These are phyloP conservation scores for Coemansia sp. DNA, from an alignment of 371 early-diverging fungal species.

Conservation along the genomic window DNA sequence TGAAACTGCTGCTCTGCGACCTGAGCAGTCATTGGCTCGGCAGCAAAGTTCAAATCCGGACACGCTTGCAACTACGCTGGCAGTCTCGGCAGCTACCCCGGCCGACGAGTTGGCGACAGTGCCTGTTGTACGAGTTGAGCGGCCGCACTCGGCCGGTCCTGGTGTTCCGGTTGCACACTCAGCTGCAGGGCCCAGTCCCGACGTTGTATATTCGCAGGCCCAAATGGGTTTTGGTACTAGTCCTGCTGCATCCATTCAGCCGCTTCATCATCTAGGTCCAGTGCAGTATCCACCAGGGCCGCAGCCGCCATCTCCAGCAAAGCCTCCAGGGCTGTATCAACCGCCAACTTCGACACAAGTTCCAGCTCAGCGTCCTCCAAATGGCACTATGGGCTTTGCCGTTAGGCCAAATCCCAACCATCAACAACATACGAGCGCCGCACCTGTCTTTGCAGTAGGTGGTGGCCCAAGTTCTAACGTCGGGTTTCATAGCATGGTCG, in stretches of 20 bases:
- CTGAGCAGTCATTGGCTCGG: neutral
- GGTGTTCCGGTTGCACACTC: neutral
- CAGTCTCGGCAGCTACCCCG: constrained; percentile 1
- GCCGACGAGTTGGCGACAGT: neutral
- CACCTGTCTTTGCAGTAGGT: neutral
- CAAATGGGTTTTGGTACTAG: neutral
- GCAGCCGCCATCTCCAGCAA: neutral
- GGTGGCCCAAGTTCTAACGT: neutral
- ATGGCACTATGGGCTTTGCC: neutral
- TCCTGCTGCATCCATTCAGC: neutral
- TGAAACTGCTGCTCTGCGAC: neutral
- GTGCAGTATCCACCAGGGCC: neutral
- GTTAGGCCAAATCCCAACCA: neutral
- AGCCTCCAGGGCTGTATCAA: neutral
- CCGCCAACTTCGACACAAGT: constrained; percentile 1
- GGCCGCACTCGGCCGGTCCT: constrained; percentile 34
- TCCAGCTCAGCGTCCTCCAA: neutral
- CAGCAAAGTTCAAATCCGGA: neutral
- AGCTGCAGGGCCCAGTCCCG: neutral
- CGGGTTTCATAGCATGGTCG: constrained; percentile 3
- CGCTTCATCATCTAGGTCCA: neutral
- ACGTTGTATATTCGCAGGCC: neutral
- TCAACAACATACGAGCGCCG: neutral
- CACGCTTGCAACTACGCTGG: neutral
- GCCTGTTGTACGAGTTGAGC: constrained; percentile 6